Evolutionary conservation across 805 yeast genomes (phyloP).

Genomic region (Ogataea henricii): DNA sequence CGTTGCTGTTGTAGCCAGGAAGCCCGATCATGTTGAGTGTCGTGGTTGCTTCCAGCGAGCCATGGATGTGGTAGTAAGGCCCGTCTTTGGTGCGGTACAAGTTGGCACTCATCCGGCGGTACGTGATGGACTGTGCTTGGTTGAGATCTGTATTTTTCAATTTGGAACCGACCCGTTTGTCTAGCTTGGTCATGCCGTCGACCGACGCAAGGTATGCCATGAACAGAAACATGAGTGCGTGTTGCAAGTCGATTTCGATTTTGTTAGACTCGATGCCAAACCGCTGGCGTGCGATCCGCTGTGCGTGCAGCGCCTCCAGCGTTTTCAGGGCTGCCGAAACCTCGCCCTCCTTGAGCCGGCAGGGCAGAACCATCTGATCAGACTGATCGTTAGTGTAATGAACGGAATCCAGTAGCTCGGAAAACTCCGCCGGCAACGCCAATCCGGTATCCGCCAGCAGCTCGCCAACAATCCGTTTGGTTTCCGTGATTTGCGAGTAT

Average conservation of each 20-base stretch:
- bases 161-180: slow-evolving; percentile 20
- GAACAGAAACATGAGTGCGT: slow-evolving; percentile 34
- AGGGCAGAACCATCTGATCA: slow-evolving; percentile 23
- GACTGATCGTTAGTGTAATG: slow-evolving; percentile 20
- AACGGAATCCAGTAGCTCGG: slow-evolving; percentile 9
- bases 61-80: slow-evolving; percentile 36
- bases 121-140: slow-evolving; percentile 30
- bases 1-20: slow-evolving; percentile 28
- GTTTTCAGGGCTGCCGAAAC: slow-evolving; percentile 27
- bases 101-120: slow-evolving; percentile 38
- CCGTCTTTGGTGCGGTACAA: slow-evolving; percentile 36
- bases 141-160: slow-evolving; percentile 29
- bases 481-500: slow-evolving; percentile 16
- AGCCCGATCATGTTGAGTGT: slow-evolving; percentile 38
- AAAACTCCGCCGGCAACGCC: slow-evolving; percentile 22
- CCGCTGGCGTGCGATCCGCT: slow-evolving; percentile 17
- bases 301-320: slow-evolving; percentile 24
- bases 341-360: slow-evolving; percentile 28
- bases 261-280: slow-evolving; percentile 11
- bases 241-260: slow-evolving; percentile 28
- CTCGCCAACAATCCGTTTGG: slow-evolving; percentile 12
- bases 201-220: slow-evolving; percentile 38
- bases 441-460: slow-evolving; percentile 13
- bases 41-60: slow-evolving; percentile 35
- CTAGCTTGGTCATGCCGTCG: slow-evolving; percentile 32